Evolutionary conservation across 1,284 basidiomycete genomes (phyloP).

Genomic region (Tranzscheliella williamsii): DNA sequence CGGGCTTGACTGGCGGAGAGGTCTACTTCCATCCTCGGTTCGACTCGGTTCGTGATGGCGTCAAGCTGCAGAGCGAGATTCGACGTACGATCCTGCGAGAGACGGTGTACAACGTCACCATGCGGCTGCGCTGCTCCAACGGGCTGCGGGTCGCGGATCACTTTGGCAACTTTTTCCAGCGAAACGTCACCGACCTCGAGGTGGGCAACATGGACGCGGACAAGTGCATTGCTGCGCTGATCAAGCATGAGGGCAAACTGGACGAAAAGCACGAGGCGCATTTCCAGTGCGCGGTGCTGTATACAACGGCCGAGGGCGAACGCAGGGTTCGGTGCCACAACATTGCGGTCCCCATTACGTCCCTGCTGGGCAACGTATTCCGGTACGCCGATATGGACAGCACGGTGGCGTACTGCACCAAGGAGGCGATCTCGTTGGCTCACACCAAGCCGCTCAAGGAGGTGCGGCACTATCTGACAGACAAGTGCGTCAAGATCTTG

Average conservation of each 20-base stretch:
- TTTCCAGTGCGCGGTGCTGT: slow-evolving; percentile 87
- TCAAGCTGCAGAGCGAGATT: slow-evolving; percentile 74
- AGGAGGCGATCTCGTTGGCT: slow-evolving; percentile 74
- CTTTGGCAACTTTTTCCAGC: slow-evolving; percentile 80
- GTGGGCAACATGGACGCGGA: slow-evolving; percentile 81
- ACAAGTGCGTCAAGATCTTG: slow-evolving; percentile 80
- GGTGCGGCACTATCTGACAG: slow-evolving; percentile 81
- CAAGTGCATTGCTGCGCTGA: slow-evolving; percentile 73
- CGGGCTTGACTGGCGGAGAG: slow-evolving; percentile 85
- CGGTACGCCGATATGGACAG: slow-evolving; percentile 89
- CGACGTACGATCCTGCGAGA: slow-evolving; percentile 72
- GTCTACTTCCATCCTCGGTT: slow-evolving; percentile 91
- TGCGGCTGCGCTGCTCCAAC: slow-evolving; percentile 82
- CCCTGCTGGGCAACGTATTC: slow-evolving; percentile 88
- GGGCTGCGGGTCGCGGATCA: slow-evolving; percentile 76
- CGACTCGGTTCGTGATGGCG: slow-evolving; percentile 72
- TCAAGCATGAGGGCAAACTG: slow-evolving; percentile 70
- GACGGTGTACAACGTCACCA: slow-evolving; percentile 78
- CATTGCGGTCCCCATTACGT: slow-evolving; percentile 77
- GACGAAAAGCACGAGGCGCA: slow-evolving; percentile 78
- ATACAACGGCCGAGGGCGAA: slow-evolving; percentile 79
- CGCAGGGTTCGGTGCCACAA: slow-evolving; percentile 85
- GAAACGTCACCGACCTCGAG: slow-evolving; percentile 75
- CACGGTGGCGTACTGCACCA: slow-evolving; percentile 73
- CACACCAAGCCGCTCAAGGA: slow-evolving; percentile 73